phyloP scores from a whole-genome alignment of 306 rosid genomes.

The Vigna hirtella region DNA sequence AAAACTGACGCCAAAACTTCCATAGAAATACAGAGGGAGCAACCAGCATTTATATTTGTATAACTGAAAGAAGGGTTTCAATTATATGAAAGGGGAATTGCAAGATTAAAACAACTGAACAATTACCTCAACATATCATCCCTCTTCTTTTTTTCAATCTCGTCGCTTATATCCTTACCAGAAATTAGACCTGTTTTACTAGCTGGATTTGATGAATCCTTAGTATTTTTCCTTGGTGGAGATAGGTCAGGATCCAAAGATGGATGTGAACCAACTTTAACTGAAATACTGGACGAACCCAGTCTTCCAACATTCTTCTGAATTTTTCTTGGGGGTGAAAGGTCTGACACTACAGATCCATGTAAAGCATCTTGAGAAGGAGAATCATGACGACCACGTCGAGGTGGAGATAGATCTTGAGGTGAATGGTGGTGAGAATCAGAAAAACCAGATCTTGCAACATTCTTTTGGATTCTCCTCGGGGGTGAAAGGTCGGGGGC shows the following conservation, averaged over 20 bases:
- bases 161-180: constrained; percentile 79
- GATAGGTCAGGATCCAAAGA: constrained; percentile 61
- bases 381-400: constrained; percentile 45
- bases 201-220: constrained; percentile 47
- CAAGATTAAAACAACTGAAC: constrained; percentile 6
- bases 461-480: constrained; percentile 61
- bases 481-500: constrained; percentile 70
- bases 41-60: too few species aligned
- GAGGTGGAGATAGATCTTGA: constrained; percentile 61
- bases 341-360: constrained; percentile 51
- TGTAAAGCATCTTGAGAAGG: constrained; percentile 48
- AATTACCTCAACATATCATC: constrained; percentile 72
- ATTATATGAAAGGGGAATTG: too few species aligned
- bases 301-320: constrained; percentile 49
- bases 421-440: constrained; percentile 44
- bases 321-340: constrained; percentile 79
- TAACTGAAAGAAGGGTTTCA: too few species aligned
- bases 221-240: constrained; percentile 70
- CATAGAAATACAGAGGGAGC: not conserved
- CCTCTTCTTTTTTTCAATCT: constrained; percentile 69
- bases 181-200: constrained; percentile 75
- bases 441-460: constrained; percentile 42
- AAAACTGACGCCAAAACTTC: not conserved
- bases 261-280: constrained; percentile 43
- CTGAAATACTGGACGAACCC: constrained; percentile 36